phyloP scores from a whole-genome alignment of 2,329 filamentous ascomycete species.

The Hymenotorrendiella dingleyae region DNA sequence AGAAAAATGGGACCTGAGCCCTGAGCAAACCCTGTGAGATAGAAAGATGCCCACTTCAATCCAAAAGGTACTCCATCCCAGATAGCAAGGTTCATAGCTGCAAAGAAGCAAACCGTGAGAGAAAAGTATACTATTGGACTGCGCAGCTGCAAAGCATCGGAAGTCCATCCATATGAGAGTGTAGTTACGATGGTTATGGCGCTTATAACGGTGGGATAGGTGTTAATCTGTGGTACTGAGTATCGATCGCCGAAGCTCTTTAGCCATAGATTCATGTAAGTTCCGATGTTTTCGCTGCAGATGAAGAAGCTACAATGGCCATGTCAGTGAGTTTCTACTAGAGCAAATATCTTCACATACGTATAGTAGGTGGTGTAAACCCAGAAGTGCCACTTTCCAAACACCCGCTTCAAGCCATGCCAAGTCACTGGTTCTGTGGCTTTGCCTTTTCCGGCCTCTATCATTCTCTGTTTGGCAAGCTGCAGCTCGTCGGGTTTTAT shows the following conservation, averaged over 20 bases:
- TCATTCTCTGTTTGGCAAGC: constrained; percentile 14
- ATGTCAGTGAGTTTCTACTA: neutral
- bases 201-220: constrained; percentile 26
- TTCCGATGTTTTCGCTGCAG: constrained; percentile 22
- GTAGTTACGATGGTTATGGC: constrained; percentile 26
- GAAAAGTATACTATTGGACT: constrained; percentile 26
- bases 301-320: constrained; percentile 26
- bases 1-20: constrained; percentile 26
- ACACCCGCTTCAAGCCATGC: constrained; percentile 23
- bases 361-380: constrained; percentile 28
- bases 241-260: constrained; percentile 22
- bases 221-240: constrained; percentile 29
- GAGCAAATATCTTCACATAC: constrained; percentile 9
- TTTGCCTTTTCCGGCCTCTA: constrained; percentile 16
- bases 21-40: constrained; percentile 25
- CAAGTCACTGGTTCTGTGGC: constrained; percentile 20
- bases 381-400: constrained; percentile 32
- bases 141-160: constrained; percentile 24
- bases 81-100: constrained; percentile 23
- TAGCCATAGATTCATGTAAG: constrained; percentile 26
- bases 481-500: constrained; percentile 12
- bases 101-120: constrained; percentile 23
- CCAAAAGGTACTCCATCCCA: constrained; percentile 25
- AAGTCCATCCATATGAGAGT: constrained; percentile 27
- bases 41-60: constrained; percentile 25